These are phyloP conservation scores for Taphrina sp. DNA, from an alignment of 1,139 yeast genomes.

Conservation along the genomic window DNA sequence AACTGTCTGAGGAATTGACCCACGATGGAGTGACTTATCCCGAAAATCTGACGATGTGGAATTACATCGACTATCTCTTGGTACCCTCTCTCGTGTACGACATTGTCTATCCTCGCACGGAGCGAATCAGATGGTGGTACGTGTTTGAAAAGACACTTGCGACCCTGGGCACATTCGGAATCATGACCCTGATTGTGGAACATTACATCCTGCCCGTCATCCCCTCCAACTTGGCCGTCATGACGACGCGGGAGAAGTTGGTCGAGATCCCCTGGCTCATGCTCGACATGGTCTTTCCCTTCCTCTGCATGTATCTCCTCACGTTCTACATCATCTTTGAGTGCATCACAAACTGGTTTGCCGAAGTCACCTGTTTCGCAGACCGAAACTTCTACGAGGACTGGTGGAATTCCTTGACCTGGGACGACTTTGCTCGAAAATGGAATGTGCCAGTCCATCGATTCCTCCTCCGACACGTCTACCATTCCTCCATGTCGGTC, in stretches of 20 bases:
- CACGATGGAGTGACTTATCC: slow-evolving; percentile 56
- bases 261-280: slow-evolving; percentile 60
- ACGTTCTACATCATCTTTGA: slow-evolving; percentile 93
- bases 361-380: slow-evolving; percentile 64
- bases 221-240: slow-evolving; percentile 48
- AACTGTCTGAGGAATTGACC: slow-evolving; percentile 62
- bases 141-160: slow-evolving; percentile 71
- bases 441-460: slow-evolving; percentile 98
- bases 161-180: slow-evolving; percentile 76
- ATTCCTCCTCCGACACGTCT: slow-evolving; percentile 85
- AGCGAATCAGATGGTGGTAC: slow-evolving; percentile 64
- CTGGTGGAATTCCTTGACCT: slow-evolving; percentile 96
- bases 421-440: slow-evolving; percentile 90
- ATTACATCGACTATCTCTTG: slow-evolving; percentile 35
- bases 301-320: slow-evolving; percentile 60
- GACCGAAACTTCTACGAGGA: slow-evolving; percentile 71
- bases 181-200: slow-evolving; percentile 83
- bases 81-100: slow-evolving; percentile 44
- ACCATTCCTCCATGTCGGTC: slow-evolving; percentile 83
- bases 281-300: slow-evolving; percentile 65
- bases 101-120: slow-evolving; percentile 74
- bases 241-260: slow-evolving; percentile 50
- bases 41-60: slow-evolving; percentile 56
- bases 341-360: slow-evolving; percentile 81
- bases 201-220: slow-evolving; percentile 74